Evolutionary conservation across 768 basidiomycete species (phyloP).

Genomic region (Hypholoma sublateritium): DNA sequence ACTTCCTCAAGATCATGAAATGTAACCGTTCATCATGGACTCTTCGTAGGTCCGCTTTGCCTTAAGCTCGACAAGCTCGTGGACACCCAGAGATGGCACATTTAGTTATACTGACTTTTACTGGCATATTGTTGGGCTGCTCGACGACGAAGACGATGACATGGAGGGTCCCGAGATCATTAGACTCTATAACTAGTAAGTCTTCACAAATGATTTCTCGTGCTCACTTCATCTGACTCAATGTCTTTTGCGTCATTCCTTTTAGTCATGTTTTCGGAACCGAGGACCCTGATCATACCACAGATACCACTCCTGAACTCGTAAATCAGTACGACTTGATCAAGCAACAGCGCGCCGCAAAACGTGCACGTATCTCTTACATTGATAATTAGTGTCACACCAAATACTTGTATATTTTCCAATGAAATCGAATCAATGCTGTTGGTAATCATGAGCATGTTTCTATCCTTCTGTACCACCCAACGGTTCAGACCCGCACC

Average conservation of each 20-base stretch:
- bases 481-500: too few relatives aligned
- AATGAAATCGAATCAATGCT: too few relatives aligned
- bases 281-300: not conserved
- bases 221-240: not conserved
- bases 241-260: not conserved
- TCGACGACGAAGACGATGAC: not conserved
- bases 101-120: not conserved
- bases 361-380: not conserved
- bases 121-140: not conserved
- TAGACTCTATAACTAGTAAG: slow-evolving; percentile 1
- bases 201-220: too few relatives aligned
- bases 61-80: not conserved
- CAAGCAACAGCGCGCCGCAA: not conserved
- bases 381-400: too few relatives aligned
- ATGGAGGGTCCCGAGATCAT: not conserved
- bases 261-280: not conserved
- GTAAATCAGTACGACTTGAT: not conserved
- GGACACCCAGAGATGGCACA: not conserved
- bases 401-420: too few relatives aligned
- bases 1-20: too few relatives aligned
- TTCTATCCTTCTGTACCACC: too few relatives aligned
- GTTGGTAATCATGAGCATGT: too few relatives aligned
- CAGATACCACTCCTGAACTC: not conserved
- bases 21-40: too few relatives aligned
- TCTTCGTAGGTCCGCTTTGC: not conserved